Percentiles rank a stretch among this genome's conserved stretches.
phyloP scores from a whole-genome alignment of 352 stramenopile genomes.

The Halophytophthora batemanensis region DNA sequence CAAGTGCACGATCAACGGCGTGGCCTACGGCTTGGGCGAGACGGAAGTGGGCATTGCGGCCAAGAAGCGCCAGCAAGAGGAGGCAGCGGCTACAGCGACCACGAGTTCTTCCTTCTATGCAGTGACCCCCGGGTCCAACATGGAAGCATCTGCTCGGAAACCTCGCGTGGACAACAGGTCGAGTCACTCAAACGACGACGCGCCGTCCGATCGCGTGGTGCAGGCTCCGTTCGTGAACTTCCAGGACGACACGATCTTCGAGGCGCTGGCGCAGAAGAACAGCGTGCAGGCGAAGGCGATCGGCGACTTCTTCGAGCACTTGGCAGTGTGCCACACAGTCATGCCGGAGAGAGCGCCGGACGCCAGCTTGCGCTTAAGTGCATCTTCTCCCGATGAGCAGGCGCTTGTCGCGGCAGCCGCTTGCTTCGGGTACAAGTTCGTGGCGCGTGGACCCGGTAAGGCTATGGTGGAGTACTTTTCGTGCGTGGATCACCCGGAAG shows the following conservation, averaged over 20 bases:
- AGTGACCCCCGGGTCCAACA: constrained; percentile 21
- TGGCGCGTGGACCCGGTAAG: constrained; percentile 62
- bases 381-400: constrained; percentile 91
- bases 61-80: constrained; percentile 55
- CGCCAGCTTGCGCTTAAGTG: constrained; percentile 80
- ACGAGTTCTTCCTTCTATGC: constrained; percentile 29
- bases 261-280: constrained; percentile 37
- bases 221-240: constrained; percentile 86
- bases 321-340: constrained; percentile 95
- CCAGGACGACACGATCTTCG: constrained; percentile 78
- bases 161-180: constrained; percentile 28
- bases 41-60: constrained; percentile 82
- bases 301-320: constrained; percentile 78
- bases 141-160: constrained; percentile 27
- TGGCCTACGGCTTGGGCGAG: constrained; percentile 89
- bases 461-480: constrained; percentile 77
- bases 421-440: constrained; percentile 85
- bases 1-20: constrained; percentile 93
- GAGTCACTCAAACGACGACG: constrained; percentile 14
- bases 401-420: constrained; percentile 79
- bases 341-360: constrained; percentile 95
- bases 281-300: constrained; percentile 53
- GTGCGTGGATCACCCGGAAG: constrained; percentile 38
- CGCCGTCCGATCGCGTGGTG: constrained; percentile 45
- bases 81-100: constrained; percentile 16